A percentile compares a stretch with the other conserved stretches of the same genome.
These are phyloP conservation scores for Hypomontagnella monticulosa DNA, from an alignment of 495 filamentous ascomycete genomes.

Conservation along the genomic window DNA sequence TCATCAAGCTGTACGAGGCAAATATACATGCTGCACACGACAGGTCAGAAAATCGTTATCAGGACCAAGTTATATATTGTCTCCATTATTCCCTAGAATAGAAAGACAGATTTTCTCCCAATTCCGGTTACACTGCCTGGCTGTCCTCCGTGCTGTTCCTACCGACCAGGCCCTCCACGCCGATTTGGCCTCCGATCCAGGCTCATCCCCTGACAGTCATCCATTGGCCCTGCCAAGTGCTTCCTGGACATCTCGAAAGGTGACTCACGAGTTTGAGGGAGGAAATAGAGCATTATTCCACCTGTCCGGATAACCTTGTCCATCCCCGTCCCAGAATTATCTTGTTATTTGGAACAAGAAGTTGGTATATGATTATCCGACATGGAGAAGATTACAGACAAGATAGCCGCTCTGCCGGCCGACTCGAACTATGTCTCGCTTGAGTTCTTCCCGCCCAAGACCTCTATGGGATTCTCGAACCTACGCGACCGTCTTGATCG, in stretches of 20 bases:
- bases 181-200: constrained; percentile 12
- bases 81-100: not conserved
- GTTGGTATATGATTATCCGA: constrained; percentile 3
- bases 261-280: not conserved
- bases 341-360: not conserved
- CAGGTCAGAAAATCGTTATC: not conserved
- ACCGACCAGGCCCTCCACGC: constrained; percentile 3
- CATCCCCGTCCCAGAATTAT: not conserved
- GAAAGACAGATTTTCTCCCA: not conserved
- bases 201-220: not conserved
- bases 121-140: not conserved
- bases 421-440: constrained; percentile 90
- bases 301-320: not conserved
- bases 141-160: not conserved
- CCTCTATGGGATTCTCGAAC: constrained; percentile 91
- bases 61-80: not conserved
- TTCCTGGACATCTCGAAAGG: constrained; percentile 5
- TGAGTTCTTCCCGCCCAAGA: constrained; percentile 99
- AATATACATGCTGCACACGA: constrained; percentile 3
- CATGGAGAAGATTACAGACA: constrained; percentile 96
- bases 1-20: not conserved
- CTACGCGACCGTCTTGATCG: constrained; percentile 91
- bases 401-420: constrained; percentile 88
- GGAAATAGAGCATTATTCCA: not conserved
- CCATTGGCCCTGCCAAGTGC: not conserved